Base-by-base conservation (phyloP, 1,284 basidiomycete species). In the Trichosporon sp. region DNA sequence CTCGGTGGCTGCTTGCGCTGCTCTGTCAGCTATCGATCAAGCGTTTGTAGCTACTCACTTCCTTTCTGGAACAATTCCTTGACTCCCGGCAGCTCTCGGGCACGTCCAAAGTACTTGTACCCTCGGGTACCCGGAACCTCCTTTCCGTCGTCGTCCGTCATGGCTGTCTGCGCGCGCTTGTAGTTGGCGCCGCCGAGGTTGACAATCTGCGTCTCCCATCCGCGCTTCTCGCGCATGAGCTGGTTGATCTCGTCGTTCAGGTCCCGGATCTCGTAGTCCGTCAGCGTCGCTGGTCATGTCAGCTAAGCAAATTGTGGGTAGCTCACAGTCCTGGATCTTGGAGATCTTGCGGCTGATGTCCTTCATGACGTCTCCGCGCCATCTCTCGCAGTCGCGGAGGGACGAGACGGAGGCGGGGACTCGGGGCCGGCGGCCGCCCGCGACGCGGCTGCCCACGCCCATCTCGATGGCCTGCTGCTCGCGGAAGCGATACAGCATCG, bases 61-160 rank as follows among this genome's bases (percentile, higher is more conserved):
- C 90, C 88, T 78, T 90, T 89, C 77, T 90, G 87, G 79, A 99
- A 97, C 35, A 99, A 87, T 84, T 99, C 96, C 72, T 91, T 91
- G 4, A 98, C 94, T 62, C 97, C 96, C 0, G 96, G 97, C 4
- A 99, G 86, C 66, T 98, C 97, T 78, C 95, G 96, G 3, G 96
- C 95, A 32, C 96, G 89, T 65, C 96, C 97, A 84, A 99, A 99
- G 83, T 98, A 98, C 93, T 98, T 98, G 88, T 98, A 99, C 67
- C 95, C 96, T 75, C 97, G 92, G n/a, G 92, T 96, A 0, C 95
- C 94, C 0, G 95, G 94, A 0, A 98, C 93, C 82, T 97, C 94
- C 78, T 92, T 92, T 18, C 94, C 93, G 75, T 95, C 94, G 73
- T 95, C 94, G 78, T 98, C 92, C 73, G 92, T 78, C 92, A 97